These are phyloP conservation scores for Candida palmyrensis DNA, from an alignment of 805 yeast genomes.

Conservation along the genomic window DNA sequence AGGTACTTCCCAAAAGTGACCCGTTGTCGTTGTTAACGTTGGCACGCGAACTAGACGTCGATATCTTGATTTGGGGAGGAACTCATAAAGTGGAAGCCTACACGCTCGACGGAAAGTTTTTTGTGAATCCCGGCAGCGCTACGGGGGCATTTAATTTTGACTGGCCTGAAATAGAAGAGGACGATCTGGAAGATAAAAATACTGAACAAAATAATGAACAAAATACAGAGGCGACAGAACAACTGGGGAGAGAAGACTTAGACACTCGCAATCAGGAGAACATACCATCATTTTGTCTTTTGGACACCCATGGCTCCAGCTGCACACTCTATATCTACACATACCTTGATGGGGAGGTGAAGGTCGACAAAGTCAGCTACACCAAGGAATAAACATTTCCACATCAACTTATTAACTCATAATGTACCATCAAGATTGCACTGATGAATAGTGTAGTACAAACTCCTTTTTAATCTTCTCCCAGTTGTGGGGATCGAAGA, in stretches of 20 bases:
- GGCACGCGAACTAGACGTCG: conserved; percentile 90
- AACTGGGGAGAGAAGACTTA: conserved; percentile 6
- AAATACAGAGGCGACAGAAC: conserved; percentile 6
- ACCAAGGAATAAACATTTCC: conserved; percentile 19
- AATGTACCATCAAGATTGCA: conserved; percentile 19
- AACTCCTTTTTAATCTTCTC: conserved; percentile 77
- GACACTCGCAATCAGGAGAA: conserved; percentile 7
- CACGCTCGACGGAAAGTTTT: conserved; percentile 85
- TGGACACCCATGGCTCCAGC: conserved; percentile 76
- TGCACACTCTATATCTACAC: conserved; percentile 86
- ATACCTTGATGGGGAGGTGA: conserved; percentile 72
- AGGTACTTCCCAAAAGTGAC: conserved; percentile 79
- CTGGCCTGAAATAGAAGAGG: conserved; percentile 53
- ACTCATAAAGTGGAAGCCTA: conserved; percentile 92
- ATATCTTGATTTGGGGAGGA: conserved; percentile 88
- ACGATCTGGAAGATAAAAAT: conserved; percentile 32
- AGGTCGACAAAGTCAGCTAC: conserved; percentile 74
- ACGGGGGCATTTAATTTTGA: conserved; percentile 78
- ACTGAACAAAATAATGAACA: conserved; percentile 8
- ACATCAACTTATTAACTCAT: not conserved
- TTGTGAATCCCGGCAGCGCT: conserved; percentile 95
- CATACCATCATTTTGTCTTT: conserved; percentile 83
- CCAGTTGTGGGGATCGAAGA: conserved; percentile 96
- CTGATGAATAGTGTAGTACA: conserved; percentile 45
- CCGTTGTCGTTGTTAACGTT: conserved; percentile 76